Base-by-base conservation (phyloP, 805 yeast genomes). In the Pichia cephalocereana region DNA sequence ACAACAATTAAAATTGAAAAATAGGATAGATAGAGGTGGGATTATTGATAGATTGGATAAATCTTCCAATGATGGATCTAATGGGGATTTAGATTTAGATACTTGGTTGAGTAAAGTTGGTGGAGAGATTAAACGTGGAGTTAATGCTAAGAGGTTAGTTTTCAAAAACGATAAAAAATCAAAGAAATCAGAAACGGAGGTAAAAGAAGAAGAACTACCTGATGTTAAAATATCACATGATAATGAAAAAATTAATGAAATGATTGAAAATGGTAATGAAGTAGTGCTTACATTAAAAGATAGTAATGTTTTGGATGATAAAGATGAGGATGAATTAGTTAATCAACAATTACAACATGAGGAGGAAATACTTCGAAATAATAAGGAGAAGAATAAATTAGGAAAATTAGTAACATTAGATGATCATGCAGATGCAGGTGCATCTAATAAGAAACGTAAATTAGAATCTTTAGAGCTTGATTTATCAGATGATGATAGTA, bases 201-300 rank as follows among this genome's bases (percentile, higher is more conserved):
- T 41, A 6, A 46, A 48, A 17, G 51, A 58, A 3, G 45, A 65
- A 7, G 70, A 68, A 1, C 40, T 75, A 15, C 26, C 26, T 23
- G 7, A 23, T 23, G 26, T 23, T 23, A 23, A 23, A 6, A 67
- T 66, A 38, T 67, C 81, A 0, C 85, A 80, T 58, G 61, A 64
- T 34, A 38, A 66, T 11, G 57, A 58, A n/a, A 73, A 72, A n/a
- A 57, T 80, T 11, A 54, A 57, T 3, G 57, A 60, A 14, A 54
- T 72, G 1, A 26, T 51, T 3, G 54, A 64, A n/a, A 65, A 67
- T 3, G 74, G 66, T 1, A 54, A 67, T n/a, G 68, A 70, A 8
- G 76, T 70, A 0, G 67, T 83, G 3, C 64, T 85, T 45, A 83
- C 89, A 7, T 34, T 39, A 1, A 48, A 48, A 18, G 51, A 48